phyloP scores from a whole-genome alignment of 176 grass and related monocot species.

The Phyllostachys edulis region DNA sequence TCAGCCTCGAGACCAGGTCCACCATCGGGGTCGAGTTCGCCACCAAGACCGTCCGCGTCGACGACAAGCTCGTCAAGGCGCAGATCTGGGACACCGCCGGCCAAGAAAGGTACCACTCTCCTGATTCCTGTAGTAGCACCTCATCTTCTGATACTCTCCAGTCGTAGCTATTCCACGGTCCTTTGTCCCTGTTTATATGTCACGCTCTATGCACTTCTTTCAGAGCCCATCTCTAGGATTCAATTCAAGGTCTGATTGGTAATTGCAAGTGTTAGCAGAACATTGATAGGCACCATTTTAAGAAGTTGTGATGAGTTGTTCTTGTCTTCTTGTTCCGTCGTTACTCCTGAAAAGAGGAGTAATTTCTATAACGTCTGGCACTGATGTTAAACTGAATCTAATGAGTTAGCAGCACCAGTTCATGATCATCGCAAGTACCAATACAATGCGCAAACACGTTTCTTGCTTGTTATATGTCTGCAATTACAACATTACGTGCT shows the following conservation, averaged over 20 bases:
- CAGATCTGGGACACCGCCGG: constrained; percentile 89
- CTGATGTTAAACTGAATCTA: background rate
- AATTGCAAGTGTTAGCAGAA: background rate
- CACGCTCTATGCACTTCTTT: background rate
- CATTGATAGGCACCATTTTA: background rate
- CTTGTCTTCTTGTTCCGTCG: background rate
- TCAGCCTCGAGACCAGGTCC: constrained; percentile 74
- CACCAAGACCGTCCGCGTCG: constrained; percentile 64
- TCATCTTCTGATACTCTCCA: background rate
- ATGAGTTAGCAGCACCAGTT: background rate
- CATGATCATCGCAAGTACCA: background rate
- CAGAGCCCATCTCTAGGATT: background rate
- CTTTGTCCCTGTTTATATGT: background rate
- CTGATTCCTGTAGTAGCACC: background rate
- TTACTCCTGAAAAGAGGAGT: background rate
- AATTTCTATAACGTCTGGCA: background rate
- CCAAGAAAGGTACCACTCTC: constrained; percentile 48
- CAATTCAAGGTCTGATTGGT: background rate
- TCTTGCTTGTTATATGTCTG: background rate
- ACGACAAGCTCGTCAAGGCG: constrained; percentile 72
- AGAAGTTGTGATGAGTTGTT: background rate
- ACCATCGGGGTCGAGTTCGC: constrained; percentile 90
- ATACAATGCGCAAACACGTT: background rate
- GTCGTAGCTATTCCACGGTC: background rate
- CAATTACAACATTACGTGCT: constrained; percentile 16